Evolutionary conservation across 129 eudicot genomes (phyloP).

Genomic region (Chrysanthemum seticuspe): DNA sequence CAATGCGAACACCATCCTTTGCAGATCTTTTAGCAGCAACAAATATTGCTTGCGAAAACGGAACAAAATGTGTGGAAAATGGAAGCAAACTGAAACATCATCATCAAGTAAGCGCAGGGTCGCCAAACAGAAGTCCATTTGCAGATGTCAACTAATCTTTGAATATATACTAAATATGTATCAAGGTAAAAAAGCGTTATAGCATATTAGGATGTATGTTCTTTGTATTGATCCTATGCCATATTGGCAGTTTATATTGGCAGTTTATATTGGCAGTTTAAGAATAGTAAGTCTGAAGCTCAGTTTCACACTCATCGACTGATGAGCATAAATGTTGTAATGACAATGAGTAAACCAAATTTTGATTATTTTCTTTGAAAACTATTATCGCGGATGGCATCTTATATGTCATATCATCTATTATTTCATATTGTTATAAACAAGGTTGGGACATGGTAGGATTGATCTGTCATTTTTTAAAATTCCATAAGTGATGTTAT

Average conservation of each 20-base stretch:
- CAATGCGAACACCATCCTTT: constrained; percentile 49
- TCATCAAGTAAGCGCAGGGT: constrained; percentile 37
- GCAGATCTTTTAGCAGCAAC: constrained; percentile 35
- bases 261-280: background rate
- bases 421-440: too few species aligned
- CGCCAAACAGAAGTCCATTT: constrained; percentile 65
- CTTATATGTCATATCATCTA: background rate
- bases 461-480: too few species aligned
- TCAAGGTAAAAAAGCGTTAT: background rate
- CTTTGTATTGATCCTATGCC: background rate
- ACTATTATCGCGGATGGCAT: background rate
- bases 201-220: constrained; percentile 1
- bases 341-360: background rate
- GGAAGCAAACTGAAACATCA: constrained; percentile 41
- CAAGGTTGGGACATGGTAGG: too few species aligned
- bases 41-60: constrained; percentile 23
- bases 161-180: background rate
- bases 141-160: constrained; percentile 52
- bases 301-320: constrained; percentile 39
- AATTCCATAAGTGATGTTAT: too few species aligned
- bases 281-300: constrained; percentile 14
- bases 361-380: background rate
- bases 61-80: constrained; percentile 30
- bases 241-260: background rate
- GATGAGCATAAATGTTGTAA: constrained; percentile 46